phyloP scores from a whole-genome alignment of 106 monocot genomes.

The Dendrobium chrysotoxum region DNA sequence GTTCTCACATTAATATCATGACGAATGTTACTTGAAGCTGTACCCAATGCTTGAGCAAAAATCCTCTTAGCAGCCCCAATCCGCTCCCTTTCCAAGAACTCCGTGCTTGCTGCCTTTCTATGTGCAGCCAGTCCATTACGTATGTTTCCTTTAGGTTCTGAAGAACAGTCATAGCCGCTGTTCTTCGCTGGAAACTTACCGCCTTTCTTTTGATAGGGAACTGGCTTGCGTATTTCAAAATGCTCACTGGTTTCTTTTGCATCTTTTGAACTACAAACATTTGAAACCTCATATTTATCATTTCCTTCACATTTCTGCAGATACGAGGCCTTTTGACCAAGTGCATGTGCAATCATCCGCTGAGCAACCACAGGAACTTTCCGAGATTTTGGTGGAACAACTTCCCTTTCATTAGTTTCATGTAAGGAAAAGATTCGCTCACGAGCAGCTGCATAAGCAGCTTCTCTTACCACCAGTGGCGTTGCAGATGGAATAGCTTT shows the following conservation, averaged over 20 bases:
- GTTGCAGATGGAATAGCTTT: constrained; percentile 20
- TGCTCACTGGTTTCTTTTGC: not conserved
- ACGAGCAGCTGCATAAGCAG: constrained; percentile 81
- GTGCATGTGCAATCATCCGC: constrained; percentile 94
- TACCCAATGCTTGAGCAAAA: constrained; percentile 71
- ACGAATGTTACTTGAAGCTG: constrained; percentile 25
- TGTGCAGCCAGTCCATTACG: not conserved
- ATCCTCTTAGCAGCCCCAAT: constrained; percentile 81
- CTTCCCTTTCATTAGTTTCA: constrained; percentile 26
- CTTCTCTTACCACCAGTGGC: constrained; percentile 66
- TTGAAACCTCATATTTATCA: not conserved
- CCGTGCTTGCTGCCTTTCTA: not conserved
- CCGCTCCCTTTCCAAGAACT: constrained; percentile 47
- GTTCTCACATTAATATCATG: constrained; percentile 13
- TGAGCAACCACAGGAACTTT: constrained; percentile 68
- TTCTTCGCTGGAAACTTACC: not conserved
- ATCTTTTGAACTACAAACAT: not conserved
- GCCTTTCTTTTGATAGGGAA: not conserved
- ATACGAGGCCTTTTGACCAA: constrained; percentile 42
- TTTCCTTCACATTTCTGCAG: not conserved
- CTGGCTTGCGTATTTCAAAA: not conserved
- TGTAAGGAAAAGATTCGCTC: constrained; percentile 68
- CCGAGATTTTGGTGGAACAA: constrained; percentile 32
- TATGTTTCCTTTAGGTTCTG: not conserved
- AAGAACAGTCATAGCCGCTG: not conserved